phyloP scores from a whole-genome alignment of 306 rosid genomes.

The Benincasa hispida region DNA sequence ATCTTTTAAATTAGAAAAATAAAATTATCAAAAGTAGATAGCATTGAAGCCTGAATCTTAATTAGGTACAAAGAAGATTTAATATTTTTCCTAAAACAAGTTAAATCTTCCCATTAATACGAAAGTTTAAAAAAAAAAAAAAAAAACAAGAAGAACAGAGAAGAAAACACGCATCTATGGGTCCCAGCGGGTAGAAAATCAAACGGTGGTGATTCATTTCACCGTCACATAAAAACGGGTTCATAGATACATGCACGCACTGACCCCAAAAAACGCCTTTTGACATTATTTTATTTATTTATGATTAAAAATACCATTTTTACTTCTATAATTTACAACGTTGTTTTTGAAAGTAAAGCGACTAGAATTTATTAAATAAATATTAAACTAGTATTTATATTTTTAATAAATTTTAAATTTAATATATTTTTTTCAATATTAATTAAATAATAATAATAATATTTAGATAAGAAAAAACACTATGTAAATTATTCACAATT shows the following conservation, averaged over 20 bases:
- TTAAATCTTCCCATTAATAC: background rate
- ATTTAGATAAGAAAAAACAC: too few relatives aligned
- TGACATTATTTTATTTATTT: background rate
- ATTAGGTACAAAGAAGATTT: background rate
- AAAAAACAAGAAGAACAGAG: background rate
- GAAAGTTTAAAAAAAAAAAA: background rate
- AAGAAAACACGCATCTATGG: background rate
- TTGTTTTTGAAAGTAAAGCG: too few relatives aligned
- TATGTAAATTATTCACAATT: too few relatives aligned
- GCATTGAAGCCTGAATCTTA: background rate
- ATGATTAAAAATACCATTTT: too few relatives aligned
- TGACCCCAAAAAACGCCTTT: background rate
- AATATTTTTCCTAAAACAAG: too few relatives aligned
- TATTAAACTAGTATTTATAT: background rate
- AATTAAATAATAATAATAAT: too few relatives aligned
- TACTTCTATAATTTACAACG: too few relatives aligned
- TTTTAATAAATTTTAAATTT: too few relatives aligned
- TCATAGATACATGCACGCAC: background rate
- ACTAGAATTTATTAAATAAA: too few relatives aligned
- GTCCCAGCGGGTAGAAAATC: background rate
- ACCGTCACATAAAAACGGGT: background rate
- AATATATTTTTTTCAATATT: too few relatives aligned
- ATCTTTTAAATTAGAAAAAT: too few relatives aligned
- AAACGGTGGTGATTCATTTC: background rate
- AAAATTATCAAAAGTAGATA: background rate